A percentile compares a stretch with the other conserved stretches of the same genome.
Conservation (phyloP, 1,284 basidiomycete species). For the Ustilago crameri region DNA sequence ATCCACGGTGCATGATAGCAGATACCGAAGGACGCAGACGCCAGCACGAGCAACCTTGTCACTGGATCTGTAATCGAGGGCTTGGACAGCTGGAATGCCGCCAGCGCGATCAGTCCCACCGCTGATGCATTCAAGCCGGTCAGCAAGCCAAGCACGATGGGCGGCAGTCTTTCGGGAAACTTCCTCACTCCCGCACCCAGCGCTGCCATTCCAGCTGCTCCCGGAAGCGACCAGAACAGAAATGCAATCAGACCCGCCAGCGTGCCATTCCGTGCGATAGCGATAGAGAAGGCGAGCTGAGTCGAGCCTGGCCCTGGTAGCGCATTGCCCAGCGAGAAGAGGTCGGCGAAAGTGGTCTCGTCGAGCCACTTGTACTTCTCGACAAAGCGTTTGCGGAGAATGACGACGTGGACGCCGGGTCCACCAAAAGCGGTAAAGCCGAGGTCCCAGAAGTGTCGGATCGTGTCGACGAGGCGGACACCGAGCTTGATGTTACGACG, state of each 20-base stretch:
- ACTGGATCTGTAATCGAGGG: slow-evolving; percentile 72
- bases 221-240: slow-evolving; percentile 70
- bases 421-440: slow-evolving; percentile 51
- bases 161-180: slow-evolving; percentile 71
- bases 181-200: slow-evolving; percentile 72
- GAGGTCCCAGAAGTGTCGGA: slow-evolving; percentile 54
- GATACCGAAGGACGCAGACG: slow-evolving; percentile 71
- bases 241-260: slow-evolving; percentile 68
- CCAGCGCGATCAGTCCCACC: slow-evolving; percentile 74
- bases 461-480: slow-evolving; percentile 45
- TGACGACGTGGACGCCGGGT: slow-evolving; percentile 48
- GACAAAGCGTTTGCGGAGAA: slow-evolving; percentile 54
- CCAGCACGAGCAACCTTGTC: slow-evolving; percentile 72
- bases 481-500: slow-evolving; percentile 36
- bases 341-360: slow-evolving; percentile 64
- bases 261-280: slow-evolving; percentile 68
- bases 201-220: slow-evolving; percentile 73
- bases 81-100: slow-evolving; percentile 72
- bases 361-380: slow-evolving; percentile 58
- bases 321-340: slow-evolving; percentile 71
- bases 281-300: slow-evolving; percentile 70
- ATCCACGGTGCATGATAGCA: slow-evolving; percentile 71
- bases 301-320: slow-evolving; percentile 70
- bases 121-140: slow-evolving; percentile 75
- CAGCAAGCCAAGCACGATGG: slow-evolving; percentile 72